A percentile compares a stretch with the other conserved stretches of the same genome.
These are phyloP conservation scores for Ophiosphaerella narmari DNA, from an alignment of 2,329 filamentous ascomycete genomes.

Conservation along the genomic window DNA sequence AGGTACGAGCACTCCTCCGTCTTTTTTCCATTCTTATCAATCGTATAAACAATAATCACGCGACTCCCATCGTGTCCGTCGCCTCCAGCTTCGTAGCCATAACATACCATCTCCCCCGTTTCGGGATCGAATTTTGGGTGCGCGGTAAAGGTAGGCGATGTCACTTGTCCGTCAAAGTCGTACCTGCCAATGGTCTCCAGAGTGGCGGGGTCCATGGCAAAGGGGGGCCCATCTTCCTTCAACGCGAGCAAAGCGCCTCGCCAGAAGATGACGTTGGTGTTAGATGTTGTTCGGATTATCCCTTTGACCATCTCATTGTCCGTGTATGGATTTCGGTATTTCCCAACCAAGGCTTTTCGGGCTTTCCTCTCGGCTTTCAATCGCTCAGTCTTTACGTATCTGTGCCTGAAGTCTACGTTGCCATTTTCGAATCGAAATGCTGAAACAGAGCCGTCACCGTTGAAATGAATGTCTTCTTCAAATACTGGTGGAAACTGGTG, in stretches of 20 bases:
- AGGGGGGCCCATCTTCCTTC: slow-evolving; percentile 54
- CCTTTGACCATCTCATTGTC: slow-evolving; percentile 61
- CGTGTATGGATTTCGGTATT: slow-evolving; percentile 63
- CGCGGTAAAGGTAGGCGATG: slow-evolving; percentile 49
- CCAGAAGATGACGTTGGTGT: slow-evolving; percentile 66
- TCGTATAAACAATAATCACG: slow-evolving; percentile 49
- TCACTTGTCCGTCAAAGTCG: slow-evolving; percentile 48
- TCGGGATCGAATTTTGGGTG: slow-evolving; percentile 53
- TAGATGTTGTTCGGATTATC: slow-evolving; percentile 61
- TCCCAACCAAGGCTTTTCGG: slow-evolving; percentile 54
- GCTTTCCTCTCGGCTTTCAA: slow-evolving; percentile 48
- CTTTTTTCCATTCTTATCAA: slow-evolving; percentile 45
- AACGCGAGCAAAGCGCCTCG: slow-evolving; percentile 59
- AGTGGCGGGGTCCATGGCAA: slow-evolving; percentile 48
- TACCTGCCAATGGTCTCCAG: slow-evolving; percentile 48
- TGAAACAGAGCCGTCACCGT: slow-evolving; percentile 52
- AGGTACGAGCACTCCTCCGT: slow-evolving; percentile 50
- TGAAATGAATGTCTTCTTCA: slow-evolving; percentile 59
- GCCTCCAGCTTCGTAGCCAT: slow-evolving; percentile 50
- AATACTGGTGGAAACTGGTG: slow-evolving; percentile 60
- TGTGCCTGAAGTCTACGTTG: slow-evolving; percentile 50
- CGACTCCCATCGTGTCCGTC: slow-evolving; percentile 37
- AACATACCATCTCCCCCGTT: slow-evolving; percentile 49
- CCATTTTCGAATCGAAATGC: slow-evolving; percentile 50
- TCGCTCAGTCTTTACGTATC: slow-evolving; percentile 51